Evolutionary conservation across 257 asterid genomes (phyloP).

Genomic region (Ilex asprella): DNA sequence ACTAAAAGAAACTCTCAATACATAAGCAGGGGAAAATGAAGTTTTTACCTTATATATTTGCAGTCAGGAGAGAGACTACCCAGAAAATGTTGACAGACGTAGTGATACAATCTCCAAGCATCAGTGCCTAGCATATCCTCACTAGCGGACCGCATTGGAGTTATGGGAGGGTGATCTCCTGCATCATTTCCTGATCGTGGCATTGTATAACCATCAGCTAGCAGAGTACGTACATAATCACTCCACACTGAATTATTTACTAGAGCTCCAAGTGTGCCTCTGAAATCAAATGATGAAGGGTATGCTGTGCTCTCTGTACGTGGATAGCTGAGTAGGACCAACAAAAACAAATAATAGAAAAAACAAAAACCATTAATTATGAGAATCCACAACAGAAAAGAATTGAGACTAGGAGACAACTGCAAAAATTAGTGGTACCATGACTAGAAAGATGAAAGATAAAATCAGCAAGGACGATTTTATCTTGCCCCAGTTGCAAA

Average conservation of each 20-base stretch:
- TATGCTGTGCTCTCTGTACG: conserved; percentile 94
- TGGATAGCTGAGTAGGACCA: conserved; percentile 57
- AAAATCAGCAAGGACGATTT: too few species aligned
- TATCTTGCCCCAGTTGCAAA: too few species aligned
- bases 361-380: background rate
- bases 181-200: conserved; percentile 83
- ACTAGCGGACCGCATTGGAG: conserved; percentile 80
- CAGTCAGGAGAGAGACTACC: conserved; percentile 84
- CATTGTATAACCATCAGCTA: conserved; percentile 50
- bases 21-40: conserved; percentile 2
- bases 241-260: conserved; percentile 52
- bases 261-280: conserved; percentile 65
- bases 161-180: conserved; percentile 95
- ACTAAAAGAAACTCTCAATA: conserved; percentile 1
- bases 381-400: background rate
- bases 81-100: conserved; percentile 82
- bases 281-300: conserved; percentile 85
- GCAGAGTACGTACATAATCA: conserved; percentile 53
- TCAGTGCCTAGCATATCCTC: conserved; percentile 76
- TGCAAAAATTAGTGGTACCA: too few species aligned
- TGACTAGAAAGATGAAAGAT: too few species aligned
- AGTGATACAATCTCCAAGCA: conserved; percentile 80
- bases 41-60: conserved; percentile 59
- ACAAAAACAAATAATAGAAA: conserved; percentile 13
- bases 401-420: too few species aligned